Evolutionary conservation across 768 basidiomycete species (phyloP), one percentile per base, ranked within the genome.

Genomic region (Termitomyces sp.): DNA sequence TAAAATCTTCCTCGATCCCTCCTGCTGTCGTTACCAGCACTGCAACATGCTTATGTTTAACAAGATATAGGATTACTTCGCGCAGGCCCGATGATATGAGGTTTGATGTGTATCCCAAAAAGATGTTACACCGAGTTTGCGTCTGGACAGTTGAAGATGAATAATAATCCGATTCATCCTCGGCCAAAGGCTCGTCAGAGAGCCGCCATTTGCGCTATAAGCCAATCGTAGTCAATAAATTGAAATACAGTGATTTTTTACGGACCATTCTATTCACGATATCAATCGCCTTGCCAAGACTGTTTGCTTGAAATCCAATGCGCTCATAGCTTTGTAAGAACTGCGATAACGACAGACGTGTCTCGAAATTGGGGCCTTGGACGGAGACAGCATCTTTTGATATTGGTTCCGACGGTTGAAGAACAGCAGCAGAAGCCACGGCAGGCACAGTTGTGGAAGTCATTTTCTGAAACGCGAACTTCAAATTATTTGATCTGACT

Each of bases 31-130:
- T 99, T 26, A 98, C 97, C 59, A 99, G 78, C 22, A 86, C 90
- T 22, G 87, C 79, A 57, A 99, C 83, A 64, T 97, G 90, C 61
- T 86, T 88, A 75, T 98, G 87, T 71, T 98, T 94, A 32, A 94
- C 95, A 41, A 99, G 87, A 71, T 94, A 85, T 24, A 88, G 78
- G 62, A 99, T 89, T 46, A 98, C 78, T 72, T 99, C 97, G 36
- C 97, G 86, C 42, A 99, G 77, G 10, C 97, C 97, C 9, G 97
- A 98, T 2, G 97, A 98, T 67, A 99, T 96, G 46, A 99, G 83
- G 73, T 99, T 99, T 49, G 95, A 98, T 12, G 97, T 99, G 74
- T 97, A 99, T 39, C 97, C 97, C 42, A 99, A 86, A 70, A 99
- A 97, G 68, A 98, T 80, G 61, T 86, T 88, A 74, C 86, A 97